These are phyloP conservation scores for Camellia lanceoleosa DNA, from an alignment of 148 eudicot genomes.

Conservation along the genomic window DNA sequence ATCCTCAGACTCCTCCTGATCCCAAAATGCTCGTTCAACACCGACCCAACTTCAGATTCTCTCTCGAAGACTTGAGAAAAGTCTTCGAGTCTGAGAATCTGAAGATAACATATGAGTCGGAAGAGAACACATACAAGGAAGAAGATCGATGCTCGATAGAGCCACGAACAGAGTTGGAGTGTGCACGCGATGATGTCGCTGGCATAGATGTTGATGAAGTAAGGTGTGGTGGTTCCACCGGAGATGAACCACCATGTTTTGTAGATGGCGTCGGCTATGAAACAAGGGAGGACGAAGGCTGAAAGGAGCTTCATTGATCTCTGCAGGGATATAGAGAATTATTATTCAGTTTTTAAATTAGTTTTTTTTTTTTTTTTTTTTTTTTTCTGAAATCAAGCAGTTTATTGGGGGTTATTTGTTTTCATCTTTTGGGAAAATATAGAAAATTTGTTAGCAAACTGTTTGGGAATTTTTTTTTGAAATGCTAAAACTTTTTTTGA, in stretches of 20 bases:
- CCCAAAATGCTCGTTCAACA: constrained; percentile 65
- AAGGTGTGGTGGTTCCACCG: constrained; percentile 62
- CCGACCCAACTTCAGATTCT: constrained; percentile 67
- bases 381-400: neutral
- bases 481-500: too few relatives aligned
- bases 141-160: constrained; percentile 71
- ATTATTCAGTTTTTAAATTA: neutral
- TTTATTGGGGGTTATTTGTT: neutral
- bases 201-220: constrained; percentile 37
- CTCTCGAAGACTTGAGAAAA: constrained; percentile 67
- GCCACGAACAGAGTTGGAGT: constrained; percentile 69
- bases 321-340: constrained; percentile 40
- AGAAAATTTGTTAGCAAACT: too few relatives aligned
- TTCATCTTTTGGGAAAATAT: too few relatives aligned
- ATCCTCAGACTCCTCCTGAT: constrained; percentile 67
- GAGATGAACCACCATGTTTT: constrained; percentile 92
- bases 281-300: constrained; percentile 69
- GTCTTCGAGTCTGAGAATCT: constrained; percentile 75
- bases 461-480: too few relatives aligned
- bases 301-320: constrained; percentile 66
- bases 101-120: constrained; percentile 71
- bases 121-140: constrained; percentile 76
- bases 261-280: constrained; percentile 52
- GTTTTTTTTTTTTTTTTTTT: too few relatives aligned
- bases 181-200: constrained; percentile 59